Conservation (phyloP, 805 yeast species). For the Maudiozyma barnettii region DNA sequence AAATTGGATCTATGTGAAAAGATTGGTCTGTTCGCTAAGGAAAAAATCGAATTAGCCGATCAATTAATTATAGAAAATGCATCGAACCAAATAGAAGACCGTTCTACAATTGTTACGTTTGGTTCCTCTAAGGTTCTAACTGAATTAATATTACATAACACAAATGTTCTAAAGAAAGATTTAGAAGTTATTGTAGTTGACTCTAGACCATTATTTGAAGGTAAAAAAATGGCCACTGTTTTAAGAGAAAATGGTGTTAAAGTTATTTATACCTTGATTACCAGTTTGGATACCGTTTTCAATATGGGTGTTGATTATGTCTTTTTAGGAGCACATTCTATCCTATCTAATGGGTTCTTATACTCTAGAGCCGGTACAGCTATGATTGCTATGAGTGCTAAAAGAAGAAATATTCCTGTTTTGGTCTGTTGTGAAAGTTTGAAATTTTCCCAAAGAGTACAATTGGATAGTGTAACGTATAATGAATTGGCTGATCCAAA, state of each 20-base stretch:
- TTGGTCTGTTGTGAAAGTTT: slow-evolving; percentile 91
- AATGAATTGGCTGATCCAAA: slow-evolving; percentile 83
- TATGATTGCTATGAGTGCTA: slow-evolving; percentile 82
- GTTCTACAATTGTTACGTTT: slow-evolving; percentile 73
- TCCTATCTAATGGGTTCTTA: slow-evolving; percentile 88
- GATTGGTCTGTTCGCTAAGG: slow-evolving; percentile 75
- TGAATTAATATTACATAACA: slow-evolving; percentile 63
- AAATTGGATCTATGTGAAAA: slow-evolving; percentile 51
- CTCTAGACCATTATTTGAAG: slow-evolving; percentile 90
- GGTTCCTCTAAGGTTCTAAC: slow-evolving; percentile 82
- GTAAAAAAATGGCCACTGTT: slow-evolving; percentile 61
- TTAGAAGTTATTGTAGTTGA: slow-evolving; percentile 84
- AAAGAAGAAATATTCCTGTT: slow-evolving; percentile 83
- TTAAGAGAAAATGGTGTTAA: slow-evolving; percentile 57
- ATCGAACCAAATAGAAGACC: slow-evolving; percentile 61
- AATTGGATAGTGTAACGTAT: slow-evolving; percentile 87
- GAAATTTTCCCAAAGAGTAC: slow-evolving; percentile 91
- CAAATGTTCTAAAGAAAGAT: slow-evolving; percentile 47
- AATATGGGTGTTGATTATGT: slow-evolving; percentile 78
- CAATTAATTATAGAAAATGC: slow-evolving; percentile 76
- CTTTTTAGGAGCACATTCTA: slow-evolving; percentile 92
- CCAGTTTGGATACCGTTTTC: slow-evolving; percentile 69
- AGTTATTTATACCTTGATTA: slow-evolving; percentile 66
- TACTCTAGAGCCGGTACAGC: slow-evolving; percentile 95
- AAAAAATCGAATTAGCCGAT: slow-evolving; percentile 76